Base-by-base conservation (phyloP, 345 rosid genomes). In the Salix caprea region DNA sequence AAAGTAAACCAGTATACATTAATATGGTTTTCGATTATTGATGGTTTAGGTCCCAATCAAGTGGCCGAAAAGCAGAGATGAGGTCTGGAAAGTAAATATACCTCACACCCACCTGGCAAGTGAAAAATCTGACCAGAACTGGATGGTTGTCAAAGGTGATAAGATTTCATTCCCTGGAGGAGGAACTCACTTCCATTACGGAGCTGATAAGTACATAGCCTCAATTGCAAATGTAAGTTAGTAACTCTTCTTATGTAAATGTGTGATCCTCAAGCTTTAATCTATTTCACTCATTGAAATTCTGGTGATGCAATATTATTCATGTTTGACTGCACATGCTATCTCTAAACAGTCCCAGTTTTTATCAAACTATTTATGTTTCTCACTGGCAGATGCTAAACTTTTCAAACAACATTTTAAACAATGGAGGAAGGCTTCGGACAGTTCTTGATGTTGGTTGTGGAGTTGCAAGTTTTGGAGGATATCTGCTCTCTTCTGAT, bases 51-150 rank as follows among this genome's bases (percentile, higher is more conserved):
- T 96, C 83, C 99, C 99, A 69, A 86, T 96, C 60, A 96, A 93
- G 91, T 96, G 99, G 98, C 99, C 99, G 14, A 91, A 88, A 82
- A 96, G 99, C 82, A 87, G 99, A 88, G 99, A 96, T 86, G 97
- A 92, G 82, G 99, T 94, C 7, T 96, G 99, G 99, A 89, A 96
- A 85, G 99, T 86, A 4, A 96, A 96, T 85, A 96, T 96, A 81
- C 99, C 99, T 79, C 99, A 96, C 80, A 96, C 97, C 70, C 99
- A 94, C 86, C 97, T 96, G 82, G 99, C 99, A 66, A 89, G 87
- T 72, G 98, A 96, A 77, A 96, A 96, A 83, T 96, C 99, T 86
- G 98, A 94, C 78, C 99, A 96, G 90, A 96, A 96, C 79, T 96
- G 99, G 99, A 96, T 96, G 99, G 94, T 91, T 88, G 98, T 90